These are phyloP conservation scores for Schrenkiella parvula DNA, from an alignment of 345 rosid genomes.

Conservation along the genomic window DNA sequence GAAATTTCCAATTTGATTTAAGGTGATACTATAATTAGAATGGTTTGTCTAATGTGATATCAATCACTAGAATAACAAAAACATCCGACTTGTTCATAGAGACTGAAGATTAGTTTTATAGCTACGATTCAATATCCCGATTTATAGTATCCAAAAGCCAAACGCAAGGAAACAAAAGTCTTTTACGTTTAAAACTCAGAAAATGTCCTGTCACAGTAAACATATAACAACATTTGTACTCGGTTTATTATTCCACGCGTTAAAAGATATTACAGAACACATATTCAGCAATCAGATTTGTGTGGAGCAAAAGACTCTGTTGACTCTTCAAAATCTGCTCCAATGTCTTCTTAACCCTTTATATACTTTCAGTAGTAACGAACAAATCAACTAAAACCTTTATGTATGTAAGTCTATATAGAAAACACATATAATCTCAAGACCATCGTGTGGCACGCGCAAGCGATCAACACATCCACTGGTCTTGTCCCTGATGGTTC, in stretches of 20 bases:
- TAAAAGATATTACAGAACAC: not conserved
- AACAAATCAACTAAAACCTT: not conserved
- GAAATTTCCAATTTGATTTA: too few relatives aligned
- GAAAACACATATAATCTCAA: not conserved
- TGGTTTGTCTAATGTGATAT: too few relatives aligned
- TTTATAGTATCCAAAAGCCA: not conserved
- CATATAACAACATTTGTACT: not conserved
- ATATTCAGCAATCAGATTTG: not conserved
- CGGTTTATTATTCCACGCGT: not conserved
- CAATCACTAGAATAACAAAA: too few relatives aligned
- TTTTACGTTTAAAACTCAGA: not conserved
- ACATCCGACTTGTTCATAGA: too few relatives aligned
- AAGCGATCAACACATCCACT: not conserved
- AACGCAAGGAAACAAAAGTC: not conserved
- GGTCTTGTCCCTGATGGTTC: not conserved
- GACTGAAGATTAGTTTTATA: too few relatives aligned
- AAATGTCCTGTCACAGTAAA: not conserved
- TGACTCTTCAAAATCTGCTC: slow-evolving; percentile 3
- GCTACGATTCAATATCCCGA: too few relatives aligned
- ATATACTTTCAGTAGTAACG: not conserved
- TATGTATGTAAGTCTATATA: not conserved
- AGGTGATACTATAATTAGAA: too few relatives aligned
- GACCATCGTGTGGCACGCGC: not conserved
- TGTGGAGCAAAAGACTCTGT: slow-evolving; percentile 3
- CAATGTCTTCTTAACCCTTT: too few relatives aligned